These are phyloP conservation scores for Neurospora tetrasperma DNA, from an alignment of 495 filamentous ascomycete species.

Conservation along the genomic window DNA sequence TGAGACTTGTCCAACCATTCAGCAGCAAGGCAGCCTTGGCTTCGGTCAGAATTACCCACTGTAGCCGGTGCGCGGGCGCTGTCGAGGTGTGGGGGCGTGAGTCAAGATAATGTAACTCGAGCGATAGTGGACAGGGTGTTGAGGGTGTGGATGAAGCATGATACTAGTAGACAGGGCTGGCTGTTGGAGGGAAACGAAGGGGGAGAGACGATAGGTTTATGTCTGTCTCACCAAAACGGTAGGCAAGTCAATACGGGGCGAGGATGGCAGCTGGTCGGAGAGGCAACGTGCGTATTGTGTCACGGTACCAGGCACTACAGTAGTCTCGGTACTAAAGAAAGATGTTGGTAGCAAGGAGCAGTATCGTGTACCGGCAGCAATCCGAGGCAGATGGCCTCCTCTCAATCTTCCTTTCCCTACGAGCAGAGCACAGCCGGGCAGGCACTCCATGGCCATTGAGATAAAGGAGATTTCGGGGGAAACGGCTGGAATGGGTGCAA, in stretches of 20 bases:
- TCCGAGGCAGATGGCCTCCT: not conserved
- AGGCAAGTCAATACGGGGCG: not conserved
- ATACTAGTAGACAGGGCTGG: not conserved
- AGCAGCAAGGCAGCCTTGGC: constrained; percentile 8
- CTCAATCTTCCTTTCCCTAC: not conserved
- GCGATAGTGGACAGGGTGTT: constrained; percentile 8
- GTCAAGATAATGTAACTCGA: constrained; percentile 13
- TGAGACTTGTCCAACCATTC: not conserved
- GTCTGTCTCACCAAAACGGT: constrained; percentile 19
- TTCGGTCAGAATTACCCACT: constrained; percentile 20
- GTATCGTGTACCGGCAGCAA: not conserved
- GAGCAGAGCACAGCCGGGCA: not conserved
- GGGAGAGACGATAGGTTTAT: too few relatives aligned
- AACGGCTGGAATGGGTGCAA: not conserved
- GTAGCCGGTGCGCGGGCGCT: constrained; percentile 5
- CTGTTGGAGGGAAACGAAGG: not conserved
- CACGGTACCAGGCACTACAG: not conserved
- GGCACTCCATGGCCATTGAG: not conserved
- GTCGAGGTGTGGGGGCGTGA: constrained; percentile 20
- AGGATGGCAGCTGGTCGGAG: not conserved
- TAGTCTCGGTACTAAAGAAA: not conserved
- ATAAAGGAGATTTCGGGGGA: not conserved
- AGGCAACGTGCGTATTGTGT: not conserved
- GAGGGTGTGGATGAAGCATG: constrained; percentile 19
- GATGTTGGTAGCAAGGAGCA: constrained; percentile 7